Percentiles rank a stretch among this genome's conserved stretches.
Evolutionary conservation across 2,329 filamentous ascomycete species (phyloP).

Genomic region (Ophiostoma populinum): DNA sequence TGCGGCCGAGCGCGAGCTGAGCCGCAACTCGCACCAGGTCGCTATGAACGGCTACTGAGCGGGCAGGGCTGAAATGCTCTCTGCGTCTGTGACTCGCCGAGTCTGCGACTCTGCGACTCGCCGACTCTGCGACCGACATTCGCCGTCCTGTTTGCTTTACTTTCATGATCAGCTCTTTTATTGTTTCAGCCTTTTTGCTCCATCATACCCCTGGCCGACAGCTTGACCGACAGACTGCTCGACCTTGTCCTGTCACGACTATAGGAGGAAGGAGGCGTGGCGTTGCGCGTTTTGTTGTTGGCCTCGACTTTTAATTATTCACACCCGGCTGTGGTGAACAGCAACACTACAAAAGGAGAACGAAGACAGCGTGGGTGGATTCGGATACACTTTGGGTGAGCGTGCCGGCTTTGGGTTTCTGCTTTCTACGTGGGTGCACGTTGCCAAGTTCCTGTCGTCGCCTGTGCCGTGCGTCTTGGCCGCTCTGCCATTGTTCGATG

Average conservation of each 20-base stretch:
- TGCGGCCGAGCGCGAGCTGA: conserved; percentile 83
- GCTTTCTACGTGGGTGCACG: too few relatives aligned
- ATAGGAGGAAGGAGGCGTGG: not conserved
- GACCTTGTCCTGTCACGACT: conserved; percentile 1
- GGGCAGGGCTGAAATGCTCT: conserved; percentile 4
- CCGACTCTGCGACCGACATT: not conserved
- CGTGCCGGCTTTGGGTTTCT: conserved; percentile 4
- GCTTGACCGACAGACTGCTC: not conserved
- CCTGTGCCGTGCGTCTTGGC: too few relatives aligned
- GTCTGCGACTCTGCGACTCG: too few relatives aligned
- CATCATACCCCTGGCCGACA: conserved; percentile 8
- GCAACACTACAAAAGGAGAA: conserved; percentile 5
- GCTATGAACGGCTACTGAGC: conserved; percentile 96
- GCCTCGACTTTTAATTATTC: conserved; percentile 2
- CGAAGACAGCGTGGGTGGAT: conserved; percentile 4
- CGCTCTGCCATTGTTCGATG: not conserved
- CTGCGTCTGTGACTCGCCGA: not conserved
- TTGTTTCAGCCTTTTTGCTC: conserved; percentile 6
- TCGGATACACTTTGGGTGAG: not conserved
- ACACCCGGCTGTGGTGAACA: conserved; percentile 1
- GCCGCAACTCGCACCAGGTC: conserved; percentile 91
- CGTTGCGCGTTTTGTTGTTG: not conserved
- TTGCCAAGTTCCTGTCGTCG: too few relatives aligned
- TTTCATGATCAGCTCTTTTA: conserved; percentile 5
- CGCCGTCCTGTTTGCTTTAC: not conserved